Evolutionary conservation across 106 monocot genomes (phyloP).

Genomic region (Ottelia alismoides): DNA sequence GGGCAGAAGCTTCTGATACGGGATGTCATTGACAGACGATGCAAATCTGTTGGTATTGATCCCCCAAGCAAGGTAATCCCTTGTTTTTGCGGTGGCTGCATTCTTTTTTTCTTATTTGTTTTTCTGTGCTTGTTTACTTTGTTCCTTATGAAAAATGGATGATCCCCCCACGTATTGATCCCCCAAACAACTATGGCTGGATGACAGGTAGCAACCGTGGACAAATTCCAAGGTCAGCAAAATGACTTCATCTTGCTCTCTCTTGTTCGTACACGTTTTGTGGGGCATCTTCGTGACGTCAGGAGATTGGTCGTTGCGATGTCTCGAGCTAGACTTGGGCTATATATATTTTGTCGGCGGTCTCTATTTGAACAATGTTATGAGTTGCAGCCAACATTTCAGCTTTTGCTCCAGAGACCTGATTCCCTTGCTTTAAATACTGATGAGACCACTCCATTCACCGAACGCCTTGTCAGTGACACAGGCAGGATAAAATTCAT

Average conservation of each 20-base stretch:
- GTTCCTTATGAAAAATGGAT: background rate
- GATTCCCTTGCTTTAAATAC: slow-evolving; percentile 63
- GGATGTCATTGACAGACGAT: slow-evolving; percentile 89
- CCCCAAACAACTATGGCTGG: background rate
- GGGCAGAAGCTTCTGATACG: slow-evolving; percentile 97
- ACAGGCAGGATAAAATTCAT: slow-evolving; percentile 49
- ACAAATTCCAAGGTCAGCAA: slow-evolving; percentile 99
- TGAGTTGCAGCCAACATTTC: slow-evolving; percentile 91
- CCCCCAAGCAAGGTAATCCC: slow-evolving; percentile 75
- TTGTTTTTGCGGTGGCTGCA: background rate
- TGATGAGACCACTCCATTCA: slow-evolving; percentile 62
- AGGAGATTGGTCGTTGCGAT: slow-evolving; percentile 94
- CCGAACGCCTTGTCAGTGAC: slow-evolving; percentile 64
- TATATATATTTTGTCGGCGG: slow-evolving; percentile 85
- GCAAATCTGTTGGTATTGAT: slow-evolving; percentile 63
- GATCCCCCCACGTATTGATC: background rate
- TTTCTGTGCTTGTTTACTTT: background rate
- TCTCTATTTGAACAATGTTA: slow-evolving; percentile 93
- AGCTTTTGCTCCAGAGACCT: slow-evolving; percentile 77
- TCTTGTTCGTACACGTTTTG: slow-evolving; percentile 92
- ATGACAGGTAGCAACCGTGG: slow-evolving; percentile 78
- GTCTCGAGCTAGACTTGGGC: slow-evolving; percentile 89
- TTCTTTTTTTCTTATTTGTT: no score
- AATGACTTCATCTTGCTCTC: slow-evolving; percentile 96
- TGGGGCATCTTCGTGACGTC: slow-evolving; percentile 94